Evolutionary conservation across 2,329 filamentous ascomycete species (phyloP).

Genomic region (Arachnomyces sp.): DNA sequence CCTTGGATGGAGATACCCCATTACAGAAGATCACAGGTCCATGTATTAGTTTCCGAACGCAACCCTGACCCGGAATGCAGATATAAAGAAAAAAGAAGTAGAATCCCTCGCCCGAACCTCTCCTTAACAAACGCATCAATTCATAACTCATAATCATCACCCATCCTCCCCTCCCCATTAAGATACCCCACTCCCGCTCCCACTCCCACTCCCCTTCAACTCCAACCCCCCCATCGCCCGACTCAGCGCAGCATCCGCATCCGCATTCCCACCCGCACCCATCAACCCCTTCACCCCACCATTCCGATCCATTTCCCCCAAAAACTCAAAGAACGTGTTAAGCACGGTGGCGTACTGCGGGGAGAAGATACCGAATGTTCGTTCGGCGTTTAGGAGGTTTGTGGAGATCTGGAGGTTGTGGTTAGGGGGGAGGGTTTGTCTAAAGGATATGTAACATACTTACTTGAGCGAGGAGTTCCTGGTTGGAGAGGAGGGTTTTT

Average conservation of each 20-base stretch:
- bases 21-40: too few relatives aligned
- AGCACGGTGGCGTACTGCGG: constrained; percentile 31
- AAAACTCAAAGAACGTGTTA: constrained; percentile 26
- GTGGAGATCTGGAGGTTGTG: constrained; percentile 28
- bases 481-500: too few relatives aligned
- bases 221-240: constrained; percentile 7
- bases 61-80: too few relatives aligned
- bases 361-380: constrained; percentile 32
- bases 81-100: too few relatives aligned
- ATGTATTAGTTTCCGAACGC: too few relatives aligned
- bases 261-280: background rate
- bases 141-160: too few relatives aligned
- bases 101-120: too few relatives aligned
- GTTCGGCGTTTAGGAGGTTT: constrained; percentile 34
- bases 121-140: too few relatives aligned
- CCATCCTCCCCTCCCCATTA: background rate
- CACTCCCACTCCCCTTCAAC: background rate
- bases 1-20: too few relatives aligned
- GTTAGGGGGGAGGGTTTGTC: background rate
- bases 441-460: too few relatives aligned
- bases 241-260: constrained; percentile 3
- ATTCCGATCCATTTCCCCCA: constrained; percentile 20
- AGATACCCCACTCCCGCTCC: background rate
- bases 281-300: background rate
- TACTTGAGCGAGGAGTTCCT: too few relatives aligned